Base-by-base conservation (phyloP, 805 yeast species). In the Vanderwaltozyma polyspora region DNA sequence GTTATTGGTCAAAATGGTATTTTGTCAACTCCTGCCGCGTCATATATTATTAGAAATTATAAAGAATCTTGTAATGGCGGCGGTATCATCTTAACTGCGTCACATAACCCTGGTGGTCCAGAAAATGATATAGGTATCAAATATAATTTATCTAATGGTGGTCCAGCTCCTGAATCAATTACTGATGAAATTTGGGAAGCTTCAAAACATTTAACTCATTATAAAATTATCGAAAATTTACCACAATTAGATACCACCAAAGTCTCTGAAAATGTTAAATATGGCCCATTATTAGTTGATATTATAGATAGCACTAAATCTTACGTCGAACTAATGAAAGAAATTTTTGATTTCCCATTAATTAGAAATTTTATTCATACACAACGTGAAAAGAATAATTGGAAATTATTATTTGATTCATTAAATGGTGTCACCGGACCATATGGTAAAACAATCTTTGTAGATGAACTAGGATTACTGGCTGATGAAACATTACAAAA, bases 101-200 rank as follows among this genome's bases (percentile, higher is more conserved):
- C 94, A 16, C 98, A 91, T 62, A 91, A 91, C 60, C 98, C 98
- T 13, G 98, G 98, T 57, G 97, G 97, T 5, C 95, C 95, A 37
- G 62, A 70, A 18, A 77, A 83, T 43, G 98, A 91, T 55, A 72
- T 86, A 59, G 98, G 98, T 38, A 91, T 91, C 66, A 91, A 91
- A 65, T 91, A 91, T 67, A 91, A 91, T 60, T 67, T 91, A 59
- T 72, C 82, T 41, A 89, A 91, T 55, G 98, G 98, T 46, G 98
- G 95, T 2, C 98, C 98, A 28, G 97, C 97, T 9, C 98, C 98
- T 7, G 98, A 91, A 59, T 63, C 80, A 12, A 93, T 91, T 40
- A 91, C 98, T 11, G 73, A 91, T 63, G 74, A 76, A 60, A 91
- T 91, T 53, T 91, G 64, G 65, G 87, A 76, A 40, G 69, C 66